Evolutionary conservation across 305 asterid genomes (phyloP), one percentile per base, ranked within the genome.

Genomic region (Fraxinus angustifolia): DNA sequence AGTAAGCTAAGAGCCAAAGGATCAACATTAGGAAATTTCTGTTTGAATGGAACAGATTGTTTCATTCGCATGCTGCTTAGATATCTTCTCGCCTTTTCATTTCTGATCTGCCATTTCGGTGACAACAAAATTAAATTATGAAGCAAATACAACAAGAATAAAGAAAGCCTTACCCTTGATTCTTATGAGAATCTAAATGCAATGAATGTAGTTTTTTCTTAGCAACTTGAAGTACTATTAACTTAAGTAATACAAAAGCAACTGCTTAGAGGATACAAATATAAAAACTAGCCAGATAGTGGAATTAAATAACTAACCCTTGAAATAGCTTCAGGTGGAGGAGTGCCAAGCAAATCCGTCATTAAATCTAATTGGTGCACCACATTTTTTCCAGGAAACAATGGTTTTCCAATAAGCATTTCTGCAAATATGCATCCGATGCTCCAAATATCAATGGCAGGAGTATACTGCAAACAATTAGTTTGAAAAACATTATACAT

Each of bases 61-160:
- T 96, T 96, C 87, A 88, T 94, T 38, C 98, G 88, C 99, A 96
- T 94, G 82, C 91, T 92, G 87, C 94, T 91, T 33, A 96, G 97
- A 83, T 96, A 96, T 86, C 99, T 90, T 90, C 98, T 91, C 10
- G 98, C 99, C 92, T 96, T 96, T 87, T 96, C 98, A 85, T 96
- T 96, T 84, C 99, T 92, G 90, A 96, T 96, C 99, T 96, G 98
- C 81, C 89, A 89, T 87, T 87, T 84, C 76, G 82, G 79, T 77
- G 60, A 48, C 60, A 87, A 84, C 38, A 62, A 76, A 77, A 79
- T 23, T 81, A 68, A 81, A 73, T 84, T 80, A 83, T 2, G 70
- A 74, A 70, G 33, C 21, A 48, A 48, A 48, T n/a, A 58, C 68
- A 58, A 19, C 2, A 12, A 60, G 33, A 60, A 21, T 28, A 60